phyloP scores from a whole-genome alignment of 306 rosid genomes.

The Castanea crenata region DNA sequence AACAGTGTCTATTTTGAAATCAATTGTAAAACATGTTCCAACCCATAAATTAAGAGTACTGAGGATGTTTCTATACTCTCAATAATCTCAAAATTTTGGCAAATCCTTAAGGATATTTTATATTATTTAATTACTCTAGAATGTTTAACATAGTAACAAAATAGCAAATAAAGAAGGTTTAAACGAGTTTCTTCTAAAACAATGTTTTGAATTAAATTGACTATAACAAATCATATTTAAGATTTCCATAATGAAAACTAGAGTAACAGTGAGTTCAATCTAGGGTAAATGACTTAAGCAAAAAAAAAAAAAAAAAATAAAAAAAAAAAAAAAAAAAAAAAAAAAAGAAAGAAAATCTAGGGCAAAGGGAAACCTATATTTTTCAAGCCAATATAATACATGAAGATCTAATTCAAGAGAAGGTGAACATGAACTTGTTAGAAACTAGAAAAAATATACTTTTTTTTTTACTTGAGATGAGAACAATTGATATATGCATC shows the following conservation, averaged over 20 bases:
- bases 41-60: not conserved
- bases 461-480: not conserved
- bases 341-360: conserved; percentile 5
- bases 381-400: not conserved
- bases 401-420: not conserved
- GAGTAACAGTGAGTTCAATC: not conserved
- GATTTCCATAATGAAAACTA: not conserved
- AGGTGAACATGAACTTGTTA: conserved; percentile 6
- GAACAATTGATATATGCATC: not conserved
- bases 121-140: not conserved
- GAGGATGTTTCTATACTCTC: not conserved
- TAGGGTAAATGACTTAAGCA: conserved; percentile 28
- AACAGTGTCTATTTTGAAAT: not conserved
- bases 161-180: conserved; percentile 2
- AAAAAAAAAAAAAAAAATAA: not conserved
- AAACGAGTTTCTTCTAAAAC: conserved; percentile 3
- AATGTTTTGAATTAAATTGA: not conserved
- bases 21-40: not conserved
- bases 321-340: not conserved
- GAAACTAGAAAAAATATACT: not conserved
- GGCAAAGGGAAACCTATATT: conserved; percentile 23
- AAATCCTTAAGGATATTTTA: not conserved
- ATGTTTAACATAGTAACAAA: not conserved
- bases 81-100: not conserved
- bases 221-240: conserved; percentile 14